Conservation (phyloP, 1,284 basidiomycete species). For the Leccinum griseonigrum region DNA sequence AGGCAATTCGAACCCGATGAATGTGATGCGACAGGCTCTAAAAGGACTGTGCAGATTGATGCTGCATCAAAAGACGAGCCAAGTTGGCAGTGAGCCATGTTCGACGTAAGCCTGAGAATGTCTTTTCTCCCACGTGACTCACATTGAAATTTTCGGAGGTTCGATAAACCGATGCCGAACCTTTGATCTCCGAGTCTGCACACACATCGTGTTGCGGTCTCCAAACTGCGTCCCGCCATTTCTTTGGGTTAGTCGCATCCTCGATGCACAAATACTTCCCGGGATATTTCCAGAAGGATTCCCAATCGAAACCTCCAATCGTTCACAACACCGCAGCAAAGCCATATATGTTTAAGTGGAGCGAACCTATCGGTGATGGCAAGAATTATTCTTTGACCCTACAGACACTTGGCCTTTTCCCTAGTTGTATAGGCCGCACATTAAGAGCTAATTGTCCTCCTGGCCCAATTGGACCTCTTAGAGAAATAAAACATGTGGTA, state of each 20-base stretch:
- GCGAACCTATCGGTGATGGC: neutral
- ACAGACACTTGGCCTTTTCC: neutral
- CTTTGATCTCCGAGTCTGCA: neutral
- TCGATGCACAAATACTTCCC: neutral
- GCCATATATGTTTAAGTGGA: neutral
- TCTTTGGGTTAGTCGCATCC: neutral
- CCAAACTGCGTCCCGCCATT: neutral
- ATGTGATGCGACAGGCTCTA: neutral
- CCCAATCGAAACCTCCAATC: neutral
- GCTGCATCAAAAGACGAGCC: constrained; percentile 3
- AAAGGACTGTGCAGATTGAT: constrained; percentile 4
- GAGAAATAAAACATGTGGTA: neutral
- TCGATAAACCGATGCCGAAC: neutral
- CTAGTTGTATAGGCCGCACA: neutral
- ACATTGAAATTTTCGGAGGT: neutral
- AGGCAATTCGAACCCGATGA: neutral
- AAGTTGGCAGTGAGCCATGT: constrained; percentile 13
- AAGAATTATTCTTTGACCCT: neutral
- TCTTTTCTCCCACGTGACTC: neutral
- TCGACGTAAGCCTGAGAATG: neutral
- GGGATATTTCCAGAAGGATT: neutral
- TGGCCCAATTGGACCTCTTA: neutral
- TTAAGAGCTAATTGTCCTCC: neutral
- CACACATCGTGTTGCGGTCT: neutral
- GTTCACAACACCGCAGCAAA: neutral